A percentile compares a stretch with the other conserved stretches of the same genome.
phyloP scores from a whole-genome alignment of 306 rosid genomes.

The Cucumis melo region DNA sequence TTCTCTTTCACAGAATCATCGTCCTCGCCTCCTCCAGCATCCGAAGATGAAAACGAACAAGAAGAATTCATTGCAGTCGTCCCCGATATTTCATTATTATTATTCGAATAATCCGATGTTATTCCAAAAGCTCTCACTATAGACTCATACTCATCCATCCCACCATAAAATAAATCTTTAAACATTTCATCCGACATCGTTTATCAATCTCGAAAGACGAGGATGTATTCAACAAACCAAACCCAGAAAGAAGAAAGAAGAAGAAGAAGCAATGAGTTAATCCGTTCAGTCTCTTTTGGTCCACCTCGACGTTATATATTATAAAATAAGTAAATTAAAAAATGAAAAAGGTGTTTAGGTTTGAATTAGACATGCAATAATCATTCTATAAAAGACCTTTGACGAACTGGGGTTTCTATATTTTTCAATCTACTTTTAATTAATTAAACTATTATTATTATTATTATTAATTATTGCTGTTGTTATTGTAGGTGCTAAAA shows the following conservation, averaged over 20 bases:
- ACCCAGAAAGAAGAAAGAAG: background rate
- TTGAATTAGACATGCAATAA: conserved; percentile 39
- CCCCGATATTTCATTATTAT: background rate
- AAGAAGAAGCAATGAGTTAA: background rate
- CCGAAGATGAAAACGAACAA: conserved; percentile 59
- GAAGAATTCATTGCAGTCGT: conserved; percentile 20
- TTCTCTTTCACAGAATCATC: conserved; percentile 34
- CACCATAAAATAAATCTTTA: background rate
- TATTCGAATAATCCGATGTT: conserved; percentile 5
- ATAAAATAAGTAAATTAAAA: conserved; percentile 3
- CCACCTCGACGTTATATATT: conserved; percentile 1
- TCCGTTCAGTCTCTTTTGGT: background rate
- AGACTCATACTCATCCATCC: conserved; percentile 41
- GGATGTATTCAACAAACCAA: background rate
- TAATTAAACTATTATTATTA: too few species aligned
- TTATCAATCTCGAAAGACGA: background rate
- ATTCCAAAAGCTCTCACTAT: conserved; percentile 44
- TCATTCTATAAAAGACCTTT: conserved; percentile 52
- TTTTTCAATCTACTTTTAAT: too few species aligned
- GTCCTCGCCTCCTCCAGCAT: conserved; percentile 55
- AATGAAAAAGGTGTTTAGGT: conserved; percentile 31
- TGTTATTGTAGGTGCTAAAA: background rate
- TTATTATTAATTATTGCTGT: background rate
- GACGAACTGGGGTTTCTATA: conserved; percentile 27
- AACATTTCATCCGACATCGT: conserved; percentile 1